Evolutionary conservation across 345 rosid genomes (phyloP), one percentile per base, ranked within the genome.

Genomic region (Linum lewisii): DNA sequence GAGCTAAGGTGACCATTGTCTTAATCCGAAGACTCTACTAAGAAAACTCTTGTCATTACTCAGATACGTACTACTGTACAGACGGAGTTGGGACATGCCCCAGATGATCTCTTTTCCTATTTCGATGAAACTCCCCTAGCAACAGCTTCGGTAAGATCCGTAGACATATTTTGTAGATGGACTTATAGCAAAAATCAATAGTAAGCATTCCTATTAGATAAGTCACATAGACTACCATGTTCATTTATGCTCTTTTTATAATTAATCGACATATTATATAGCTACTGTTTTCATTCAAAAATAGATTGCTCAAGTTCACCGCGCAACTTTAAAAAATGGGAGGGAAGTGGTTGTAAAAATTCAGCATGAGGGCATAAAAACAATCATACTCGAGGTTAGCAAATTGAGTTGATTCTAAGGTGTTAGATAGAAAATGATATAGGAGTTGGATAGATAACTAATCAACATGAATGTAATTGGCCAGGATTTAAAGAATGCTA

Each of bases 251-350:
- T n/a, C n/a, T n/a, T n/a, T n/a, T n/a, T n/a, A n/a, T n/a, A n/a
- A n/a, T n/a, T n/a, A n/a, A n/a, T 6, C 10, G 38, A 11, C 38
- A 34, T 34, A 34, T n/a, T n/a, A n/a, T n/a, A 34, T 34, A 34
- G 38, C 10, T 34, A 11, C 38, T 34, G 38, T 34, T 34, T 5
- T 34, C 38, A 5, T 34, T 34, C 5, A 8, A 38, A 38, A 38
- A 62, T 77, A 92, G 98, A 92, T 92, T 72, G 98, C 98, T 20
- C 98, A 92, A 75, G 97, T 92, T 52, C 98, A 92, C 73, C 86
- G 91, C 16, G 98, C 98, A 54, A 88, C 87, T 22, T 71, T 84
- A 66, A 71, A 67, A 63, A 54, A 83, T 63, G 89, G 95, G 57
- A 79, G 53, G 72, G 86, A 88, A 65, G 98, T 92, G 77, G 98